Conservation (phyloP, 1,139 yeast genomes). For the Lodderomyces parapsilosis region DNA sequence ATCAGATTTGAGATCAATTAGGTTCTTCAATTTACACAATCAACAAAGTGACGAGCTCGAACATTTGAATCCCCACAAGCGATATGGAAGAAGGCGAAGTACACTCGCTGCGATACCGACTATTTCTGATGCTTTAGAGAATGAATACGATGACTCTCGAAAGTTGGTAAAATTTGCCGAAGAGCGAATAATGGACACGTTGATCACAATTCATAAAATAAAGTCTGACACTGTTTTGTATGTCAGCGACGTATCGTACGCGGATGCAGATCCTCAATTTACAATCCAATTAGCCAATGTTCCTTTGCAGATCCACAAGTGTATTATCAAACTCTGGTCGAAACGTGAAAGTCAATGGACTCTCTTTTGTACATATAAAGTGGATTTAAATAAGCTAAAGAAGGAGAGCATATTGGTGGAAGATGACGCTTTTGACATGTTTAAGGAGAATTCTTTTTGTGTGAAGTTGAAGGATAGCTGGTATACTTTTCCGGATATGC, state of each 20-base stretch:
- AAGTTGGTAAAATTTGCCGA: slow-evolving; percentile 13
- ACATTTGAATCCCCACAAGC: slow-evolving; percentile 3
- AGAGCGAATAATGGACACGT: slow-evolving; percentile 24
- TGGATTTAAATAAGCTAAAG: slow-evolving; percentile 22
- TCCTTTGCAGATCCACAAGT: slow-evolving; percentile 14
- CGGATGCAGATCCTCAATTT: slow-evolving; percentile 31
- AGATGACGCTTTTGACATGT: slow-evolving; percentile 16
- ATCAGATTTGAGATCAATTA: slow-evolving; percentile 9
- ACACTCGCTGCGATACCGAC: slow-evolving; percentile 5
- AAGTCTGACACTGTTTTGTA: slow-evolving; percentile 23
- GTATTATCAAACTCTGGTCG: slow-evolving; percentile 28
- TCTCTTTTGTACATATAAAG: slow-evolving; percentile 19
- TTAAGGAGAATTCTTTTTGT: slow-evolving; percentile 25
- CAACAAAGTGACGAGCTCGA: slow-evolving; percentile 5
- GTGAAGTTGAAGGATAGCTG: slow-evolving; percentile 23
- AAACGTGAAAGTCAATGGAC: slow-evolving; percentile 19
- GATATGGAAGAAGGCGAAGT: slow-evolving; percentile 10
- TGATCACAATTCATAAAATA: slow-evolving; percentile 26
- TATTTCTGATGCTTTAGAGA: background rate
- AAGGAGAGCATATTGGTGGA: slow-evolving; percentile 6
- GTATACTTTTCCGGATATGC: slow-evolving; percentile 20
- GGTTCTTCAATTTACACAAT: slow-evolving; percentile 8
- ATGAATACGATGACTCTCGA: slow-evolving; percentile 5
- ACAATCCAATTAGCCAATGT: slow-evolving; percentile 26
- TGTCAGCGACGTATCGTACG: slow-evolving; percentile 33